Base-by-base conservation (phyloP, 2,329 filamentous ascomycete genomes). In the Diplodia corticola region DNA sequence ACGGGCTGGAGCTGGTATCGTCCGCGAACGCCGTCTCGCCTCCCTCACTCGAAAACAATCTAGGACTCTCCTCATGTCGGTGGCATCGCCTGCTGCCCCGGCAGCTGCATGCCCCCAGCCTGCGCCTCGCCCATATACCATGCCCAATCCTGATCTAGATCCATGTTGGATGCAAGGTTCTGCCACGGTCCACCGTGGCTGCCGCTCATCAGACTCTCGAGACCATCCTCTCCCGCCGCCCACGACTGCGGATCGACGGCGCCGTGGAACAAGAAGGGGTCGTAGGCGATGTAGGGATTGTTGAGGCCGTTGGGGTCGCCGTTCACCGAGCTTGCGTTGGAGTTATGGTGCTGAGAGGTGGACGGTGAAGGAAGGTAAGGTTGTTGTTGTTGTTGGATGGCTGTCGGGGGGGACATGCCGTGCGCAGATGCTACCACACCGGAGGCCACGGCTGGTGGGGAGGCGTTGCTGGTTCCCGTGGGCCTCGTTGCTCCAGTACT, bases 111-210 rank as follows among this genome's bases (percentile, higher is more conserved):
- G 3, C 35, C 54, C 4, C 37, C 54, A n/a, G 22, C 22, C 35
- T 64, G 61, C 55, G 65, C 44, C 64, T 77, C 76, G 30, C 76
- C 77, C 67, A 78, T 66, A 46, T 78, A 78, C 76, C 77, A 79
- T 40, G 72, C 75, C 77, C 77, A 79, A 63, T 79, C 77, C 71
- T 79, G 77, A 49, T 72, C 70, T 24, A 71, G 63, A 55, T 79
- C 77, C 54, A 78, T 77, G 26, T 35, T 53, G 7, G 48, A 5
- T 26, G 75, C 75, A 72, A 77, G 75, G 44, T 77, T 77, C 68
- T 78, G 76, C 77, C 76, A 78, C 2, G 66, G 70, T 67, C 71
- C 71, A 75, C 40, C 64, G 15, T 57, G 26, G 20, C 33, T 20
- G 24, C 76, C 74, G 60, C 73, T 74, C 66, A 76, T 68, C 40